phyloP scores from a whole-genome alignment of 2,329 filamentous ascomycete genomes.

The Parastagonospora avenae region DNA sequence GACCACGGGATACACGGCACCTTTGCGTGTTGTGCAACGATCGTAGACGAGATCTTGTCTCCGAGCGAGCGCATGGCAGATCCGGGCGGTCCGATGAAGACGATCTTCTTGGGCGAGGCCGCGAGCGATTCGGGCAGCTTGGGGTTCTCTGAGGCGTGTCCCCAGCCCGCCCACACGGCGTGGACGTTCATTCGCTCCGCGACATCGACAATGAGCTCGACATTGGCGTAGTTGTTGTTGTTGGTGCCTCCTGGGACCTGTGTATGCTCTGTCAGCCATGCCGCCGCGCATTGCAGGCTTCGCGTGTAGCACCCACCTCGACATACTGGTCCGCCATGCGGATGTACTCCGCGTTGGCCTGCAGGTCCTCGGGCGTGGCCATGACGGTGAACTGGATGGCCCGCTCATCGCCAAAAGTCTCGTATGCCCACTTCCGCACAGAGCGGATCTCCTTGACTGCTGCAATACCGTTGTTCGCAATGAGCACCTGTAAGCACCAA shows the following conservation, averaged over 20 bases:
- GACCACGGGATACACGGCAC: slow-evolving; percentile 99
- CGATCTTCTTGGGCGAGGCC: slow-evolving; percentile 96
- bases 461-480: slow-evolving; percentile 99
- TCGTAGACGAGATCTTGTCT: slow-evolving; percentile 99
- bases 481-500: slow-evolving; percentile 72
- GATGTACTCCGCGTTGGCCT: slow-evolving; percentile 98
- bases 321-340: slow-evolving; percentile 99
- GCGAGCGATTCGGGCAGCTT: slow-evolving; percentile 95
- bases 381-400: slow-evolving; percentile 99
- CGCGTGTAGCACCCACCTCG: slow-evolving; percentile 60
- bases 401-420: slow-evolving; percentile 96
- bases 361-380: slow-evolving; percentile 97
- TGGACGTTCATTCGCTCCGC: slow-evolving; percentile 98
- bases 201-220: slow-evolving; percentile 98
- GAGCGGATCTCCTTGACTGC: slow-evolving; percentile 99
- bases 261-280: slow-evolving; percentile 24
- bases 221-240: slow-evolving; percentile 99
- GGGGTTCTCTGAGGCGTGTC: slow-evolving; percentile 98
- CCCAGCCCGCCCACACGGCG: slow-evolving; percentile 98
- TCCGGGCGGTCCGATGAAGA: slow-evolving; percentile 97
- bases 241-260: slow-evolving; percentile 95
- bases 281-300: slow-evolving; percentile 1
- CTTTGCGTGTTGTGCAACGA: slow-evolving; percentile 94
- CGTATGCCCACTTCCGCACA: slow-evolving; percentile 99
- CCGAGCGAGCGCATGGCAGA: slow-evolving; percentile 98